These are phyloP conservation scores for Prunus mongolica DNA, from an alignment of 306 rosid genomes.

Conservation along the genomic window DNA sequence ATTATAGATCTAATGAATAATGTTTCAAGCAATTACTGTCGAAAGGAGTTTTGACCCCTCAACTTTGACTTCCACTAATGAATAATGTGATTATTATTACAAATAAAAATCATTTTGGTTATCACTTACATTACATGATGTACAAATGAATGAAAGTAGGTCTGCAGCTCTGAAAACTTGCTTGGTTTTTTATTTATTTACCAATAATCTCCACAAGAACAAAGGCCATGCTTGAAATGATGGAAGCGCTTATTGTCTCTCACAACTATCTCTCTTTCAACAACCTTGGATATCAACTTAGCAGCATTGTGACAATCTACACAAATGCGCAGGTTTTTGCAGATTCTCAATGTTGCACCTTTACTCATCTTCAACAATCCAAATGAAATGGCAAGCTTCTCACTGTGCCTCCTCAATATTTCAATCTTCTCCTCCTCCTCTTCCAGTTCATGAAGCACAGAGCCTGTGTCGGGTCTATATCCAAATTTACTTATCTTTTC, in stretches of 20 bases:
- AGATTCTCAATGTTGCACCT: slow-evolving; percentile 57
- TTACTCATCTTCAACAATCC: slow-evolving; percentile 55
- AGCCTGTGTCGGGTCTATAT: slow-evolving; percentile 60
- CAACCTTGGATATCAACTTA: slow-evolving; percentile 61
- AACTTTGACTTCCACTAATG: not conserved
- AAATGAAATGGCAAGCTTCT: slow-evolving; percentile 79
- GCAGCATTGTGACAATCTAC: slow-evolving; percentile 80
- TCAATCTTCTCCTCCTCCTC: slow-evolving; percentile 67
- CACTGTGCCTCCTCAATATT: slow-evolving; percentile 61
- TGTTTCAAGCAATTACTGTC: too few species aligned
- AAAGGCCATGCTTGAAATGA: slow-evolving; percentile 63
- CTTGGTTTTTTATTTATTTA: slow-evolving; percentile 15
- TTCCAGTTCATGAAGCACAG: slow-evolving; percentile 75
- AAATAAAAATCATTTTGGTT: not conserved
- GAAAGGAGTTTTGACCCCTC: not conserved
- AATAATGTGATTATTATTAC: not conserved
- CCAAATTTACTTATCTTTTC: slow-evolving; percentile 59
- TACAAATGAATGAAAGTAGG: not conserved
- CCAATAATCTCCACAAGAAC: slow-evolving; percentile 90
- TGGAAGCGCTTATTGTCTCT: slow-evolving; percentile 88
- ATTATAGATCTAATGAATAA: too few species aligned
- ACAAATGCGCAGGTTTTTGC: slow-evolving; percentile 77
- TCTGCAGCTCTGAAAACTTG: not conserved
- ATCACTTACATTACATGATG: not conserved
- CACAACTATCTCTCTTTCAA: slow-evolving; percentile 54